Conservation (phyloP, 2,329 filamentous ascomycete species). For the Aspergillus proliferans region DNA sequence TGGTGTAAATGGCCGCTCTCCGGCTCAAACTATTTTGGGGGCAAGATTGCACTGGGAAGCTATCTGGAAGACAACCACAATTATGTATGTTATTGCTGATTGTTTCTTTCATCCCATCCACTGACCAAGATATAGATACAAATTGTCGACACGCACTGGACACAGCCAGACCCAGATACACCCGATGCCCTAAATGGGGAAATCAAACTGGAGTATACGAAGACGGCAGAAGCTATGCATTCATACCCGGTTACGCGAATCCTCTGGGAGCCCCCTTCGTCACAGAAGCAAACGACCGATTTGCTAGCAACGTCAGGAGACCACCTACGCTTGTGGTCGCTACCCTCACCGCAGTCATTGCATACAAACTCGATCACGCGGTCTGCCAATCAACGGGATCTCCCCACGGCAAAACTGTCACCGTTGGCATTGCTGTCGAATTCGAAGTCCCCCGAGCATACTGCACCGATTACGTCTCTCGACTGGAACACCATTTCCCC, state of each 20-base stretch:
- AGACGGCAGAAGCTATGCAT: constrained; percentile 92
- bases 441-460: constrained; percentile 97
- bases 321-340: constrained; percentile 86
- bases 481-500: constrained; percentile 98
- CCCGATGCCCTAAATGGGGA: constrained; percentile 63
- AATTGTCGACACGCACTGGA: constrained; percentile 84
- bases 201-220: constrained; percentile 71
- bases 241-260: constrained; percentile 95
- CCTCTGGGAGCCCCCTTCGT: constrained; percentile 91
- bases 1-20: constrained; percentile 98
- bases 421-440: constrained; percentile 91
- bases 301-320: constrained; percentile 91
- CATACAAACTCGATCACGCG: constrained; percentile 63
- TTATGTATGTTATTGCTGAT: constrained; percentile 57
- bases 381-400: constrained; percentile 57
- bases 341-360: constrained; percentile 61
- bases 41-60: constrained; percentile 91
- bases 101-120: constrained; percentile 4
- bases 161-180: constrained; percentile 63
- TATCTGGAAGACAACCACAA: constrained; percentile 98
- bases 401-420: constrained; percentile 71
- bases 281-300: constrained; percentile 91
- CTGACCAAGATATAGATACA: constrained; percentile 62
- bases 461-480: constrained; percentile 87
- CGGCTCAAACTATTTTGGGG: constrained; percentile 59